Evolutionary conservation across 805 yeast genomes (phyloP), one percentile per base, ranked within the genome.

Genomic region (Saccharomycopsis schoenii): DNA sequence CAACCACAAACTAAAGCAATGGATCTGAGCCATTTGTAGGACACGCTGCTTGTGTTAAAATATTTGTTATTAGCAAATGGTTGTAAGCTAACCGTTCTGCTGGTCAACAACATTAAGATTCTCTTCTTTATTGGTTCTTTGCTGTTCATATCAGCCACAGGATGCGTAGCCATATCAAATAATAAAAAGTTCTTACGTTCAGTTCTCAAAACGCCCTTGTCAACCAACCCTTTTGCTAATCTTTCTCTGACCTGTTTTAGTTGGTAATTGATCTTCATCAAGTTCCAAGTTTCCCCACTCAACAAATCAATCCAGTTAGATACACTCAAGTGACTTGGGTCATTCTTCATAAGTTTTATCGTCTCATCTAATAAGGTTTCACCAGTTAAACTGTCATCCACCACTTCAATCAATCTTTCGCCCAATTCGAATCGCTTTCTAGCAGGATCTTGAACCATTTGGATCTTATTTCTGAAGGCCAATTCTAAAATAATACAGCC

Each of bases 81-180:
- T 54, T 75, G 77, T 37, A 85, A 69, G 62, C 78, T 80, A 66
- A 87, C 80, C 58, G 86, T 88, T 74, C 96, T 84, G 41, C 86
- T 77, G 8, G 89, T 83, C 67, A 94, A 77, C 57, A 90, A 71
- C 55, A 81, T 79, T 64, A 91, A 76, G 34, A 90, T 83, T 68
- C 97, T 82, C 62, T 83, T 79, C 61, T 85, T 84, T 61, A 94
- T 81, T 60, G 85, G 84, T 66, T 89, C 96, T 74, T 94, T 94
- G 57, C 96, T 85, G 65, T 83, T 76, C 54, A 86, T 80, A 73
- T 94, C 99, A 39, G 92, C 86, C 14, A 94, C 83, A 8, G 99
- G 99, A 73, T 96, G 99, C 9, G 99, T 94, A 37, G 99, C 97
- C 97, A 94, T 94, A 73, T 94, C 99, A 68, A 94, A 94, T 59